A percentile compares a stretch with the other conserved stretches of the same genome.
phyloP scores from a whole-genome alignment of 306 rosid species.

The Cicer pinnatifidum region DNA sequence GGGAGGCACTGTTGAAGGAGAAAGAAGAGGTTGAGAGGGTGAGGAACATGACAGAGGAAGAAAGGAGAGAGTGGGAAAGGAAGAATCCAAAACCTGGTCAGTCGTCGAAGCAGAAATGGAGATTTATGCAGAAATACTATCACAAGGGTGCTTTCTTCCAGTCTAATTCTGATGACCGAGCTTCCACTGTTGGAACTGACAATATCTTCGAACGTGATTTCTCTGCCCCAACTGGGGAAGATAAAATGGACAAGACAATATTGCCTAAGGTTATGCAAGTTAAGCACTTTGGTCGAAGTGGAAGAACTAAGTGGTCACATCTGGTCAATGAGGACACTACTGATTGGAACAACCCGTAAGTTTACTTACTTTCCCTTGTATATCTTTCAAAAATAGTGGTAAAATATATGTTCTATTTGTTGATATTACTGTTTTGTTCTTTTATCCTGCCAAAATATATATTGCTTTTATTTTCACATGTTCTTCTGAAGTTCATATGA shows the following conservation, averaged over 20 bases:
- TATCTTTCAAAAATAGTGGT: slow-evolving; percentile 15
- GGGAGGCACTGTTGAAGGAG: slow-evolving; percentile 84
- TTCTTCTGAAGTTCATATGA: slow-evolving; percentile 35
- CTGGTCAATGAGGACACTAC: slow-evolving; percentile 97
- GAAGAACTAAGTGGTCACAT: slow-evolving; percentile 98
- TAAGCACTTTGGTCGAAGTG: slow-evolving; percentile 98
- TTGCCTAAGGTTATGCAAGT: slow-evolving; percentile 98
- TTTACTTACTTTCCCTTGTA: slow-evolving; percentile 34
- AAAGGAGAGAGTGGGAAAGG: slow-evolving; percentile 99
- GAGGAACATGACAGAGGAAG: slow-evolving; percentile 97
- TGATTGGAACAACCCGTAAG: slow-evolving; percentile 97
- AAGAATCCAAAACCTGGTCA: slow-evolving; percentile 76
- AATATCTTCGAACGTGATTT: slow-evolving; percentile 73
- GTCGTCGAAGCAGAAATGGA: slow-evolving; percentile 77
- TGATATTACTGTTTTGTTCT: slow-evolving; percentile 4
- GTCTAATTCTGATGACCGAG: slow-evolving; percentile 58
- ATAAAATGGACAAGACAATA: slow-evolving; percentile 94
- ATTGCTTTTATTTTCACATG: slow-evolving; percentile 2
- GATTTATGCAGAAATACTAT: slow-evolving; percentile 95
- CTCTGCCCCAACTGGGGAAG: slow-evolving; percentile 97
- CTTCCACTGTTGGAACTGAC: slow-evolving; percentile 64
- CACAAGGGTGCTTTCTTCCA: slow-evolving; percentile 99
- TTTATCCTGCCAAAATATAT: slow-evolving; percentile 9
- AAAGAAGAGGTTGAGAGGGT: slow-evolving; percentile 89
- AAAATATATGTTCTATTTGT: slow-evolving; percentile 15